A percentile compares a stretch with the other conserved stretches of the same genome.
phyloP scores from a whole-genome alignment of 805 yeast genomes.

The Kuraishia ogatae region DNA sequence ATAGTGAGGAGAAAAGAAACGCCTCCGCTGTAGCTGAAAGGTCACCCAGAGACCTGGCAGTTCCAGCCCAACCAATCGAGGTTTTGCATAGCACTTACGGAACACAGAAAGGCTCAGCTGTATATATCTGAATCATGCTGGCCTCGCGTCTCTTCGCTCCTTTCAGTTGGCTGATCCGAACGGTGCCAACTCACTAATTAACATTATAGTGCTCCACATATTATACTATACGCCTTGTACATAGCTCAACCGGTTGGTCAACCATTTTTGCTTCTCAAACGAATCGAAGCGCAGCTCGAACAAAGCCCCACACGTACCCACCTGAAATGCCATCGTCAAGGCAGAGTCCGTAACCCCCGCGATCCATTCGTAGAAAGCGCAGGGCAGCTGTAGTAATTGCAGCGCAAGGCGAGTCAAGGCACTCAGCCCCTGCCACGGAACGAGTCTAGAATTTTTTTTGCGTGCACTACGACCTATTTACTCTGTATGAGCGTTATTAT shows the following conservation, averaged over 20 bases:
- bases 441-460: not conserved
- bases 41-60: no score
- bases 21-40: no score
- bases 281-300: not conserved
- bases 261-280: no score
- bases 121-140: no score
- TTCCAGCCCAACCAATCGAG: no score
- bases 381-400: not conserved
- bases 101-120: no score
- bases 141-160: not conserved
- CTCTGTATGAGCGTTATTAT: no score
- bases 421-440: not conserved
- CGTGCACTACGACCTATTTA: not conserved
- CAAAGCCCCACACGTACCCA: not conserved
- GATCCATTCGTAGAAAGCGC: not conserved
- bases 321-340: not conserved
- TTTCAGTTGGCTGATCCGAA: not conserved
- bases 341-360: no score
- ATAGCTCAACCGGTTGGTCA: not conserved
- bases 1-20: no score
- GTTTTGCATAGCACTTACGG: no score
- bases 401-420: not conserved
- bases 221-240: not conserved
- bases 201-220: no score
- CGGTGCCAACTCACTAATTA: not conserved